Evolutionary conservation across 148 eudicot species (phyloP), one percentile per base, ranked within the genome.

Genomic region (Camellia lanceoleosa): DNA sequence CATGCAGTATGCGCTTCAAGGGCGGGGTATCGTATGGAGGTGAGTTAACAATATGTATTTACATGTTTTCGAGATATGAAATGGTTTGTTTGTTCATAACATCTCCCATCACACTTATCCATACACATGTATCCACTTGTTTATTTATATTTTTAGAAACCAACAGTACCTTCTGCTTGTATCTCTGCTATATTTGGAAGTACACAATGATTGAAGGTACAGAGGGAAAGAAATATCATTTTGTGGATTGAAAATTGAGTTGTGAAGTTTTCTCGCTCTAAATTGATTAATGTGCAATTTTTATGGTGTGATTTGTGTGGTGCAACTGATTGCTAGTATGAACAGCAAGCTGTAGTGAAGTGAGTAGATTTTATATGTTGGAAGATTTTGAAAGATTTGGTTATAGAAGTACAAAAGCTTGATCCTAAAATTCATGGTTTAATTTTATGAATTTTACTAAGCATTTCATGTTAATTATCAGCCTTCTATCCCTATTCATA

Each of bases 1-100:
- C 99, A 96, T 86, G 99, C 98, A 44, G 94, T 90, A 92, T 96
- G 99, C 49, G 99, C 99, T 75, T 92, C 99, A 79, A 87, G 97
- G 85, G 99, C 99, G 44, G 99, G 99, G 71, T 93, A 93, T 65
- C 97, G 93, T 70, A 96, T 96, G 99, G 99, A 96, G 98, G 99
- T 96, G 66, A 83, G 83, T 80, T 8, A 71, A 11, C 58, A 55
- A 55, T 7, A 38, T 3, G 3, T 10, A 63, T 66, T 51, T 77
- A 47, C 42, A 75, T 47, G 42, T 15, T 56, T 6, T 16, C 43
- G 18, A 12, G 11, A 75, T 43, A 16, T 30, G 20, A 41, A 63
- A 13, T 43, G 9, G 38, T 63, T 20, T 63, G 30, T 63, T 5
- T 7, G 10, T 63, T 59, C 16, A 49, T 5, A 49, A 49, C 52